These are phyloP conservation scores for Neurospora tetrasperma DNA, from an alignment of 495 filamentous ascomycete species.

Conservation along the genomic window DNA sequence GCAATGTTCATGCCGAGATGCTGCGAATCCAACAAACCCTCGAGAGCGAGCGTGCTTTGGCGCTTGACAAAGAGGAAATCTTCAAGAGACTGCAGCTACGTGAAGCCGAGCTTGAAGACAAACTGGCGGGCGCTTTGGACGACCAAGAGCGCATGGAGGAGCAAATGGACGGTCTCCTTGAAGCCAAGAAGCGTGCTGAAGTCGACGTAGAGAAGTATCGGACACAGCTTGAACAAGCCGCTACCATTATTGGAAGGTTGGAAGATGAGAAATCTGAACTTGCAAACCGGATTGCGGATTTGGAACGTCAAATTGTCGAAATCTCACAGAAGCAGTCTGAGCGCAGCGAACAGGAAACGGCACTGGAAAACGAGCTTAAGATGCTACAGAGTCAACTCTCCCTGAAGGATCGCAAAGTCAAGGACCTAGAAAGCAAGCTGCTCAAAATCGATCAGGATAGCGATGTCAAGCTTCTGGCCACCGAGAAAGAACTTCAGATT, in stretches of 20 bases:
- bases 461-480: slow-evolving; percentile 73
- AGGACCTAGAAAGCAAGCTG: slow-evolving; percentile 77
- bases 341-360: slow-evolving; percentile 60
- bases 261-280: slow-evolving; percentile 77
- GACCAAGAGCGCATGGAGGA: slow-evolving; percentile 92
- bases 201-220: slow-evolving; percentile 71
- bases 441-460: slow-evolving; percentile 81
- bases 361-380: slow-evolving; percentile 69
- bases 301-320: slow-evolving; percentile 58
- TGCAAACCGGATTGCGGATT: slow-evolving; percentile 49
- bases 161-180: slow-evolving; percentile 80
- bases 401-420: slow-evolving; percentile 81
- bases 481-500: slow-evolving; percentile 70
- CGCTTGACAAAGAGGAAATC: slow-evolving; percentile 96
- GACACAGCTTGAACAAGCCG: slow-evolving; percentile 82
- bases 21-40: slow-evolving; percentile 83
- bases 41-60: slow-evolving; percentile 88
- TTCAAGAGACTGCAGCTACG: slow-evolving; percentile 87
- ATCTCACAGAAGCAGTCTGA: slow-evolving; percentile 56
- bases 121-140: slow-evolving; percentile 82
- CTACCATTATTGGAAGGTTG: slow-evolving; percentile 69
- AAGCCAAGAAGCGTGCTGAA: slow-evolving; percentile 82
- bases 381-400: slow-evolving; percentile 86
- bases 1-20: slow-evolving; percentile 78
- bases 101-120: slow-evolving; percentile 82